phyloP scores from a whole-genome alignment of 2,329 filamentous ascomycete genomes.

The Scedosporium boydii region DNA sequence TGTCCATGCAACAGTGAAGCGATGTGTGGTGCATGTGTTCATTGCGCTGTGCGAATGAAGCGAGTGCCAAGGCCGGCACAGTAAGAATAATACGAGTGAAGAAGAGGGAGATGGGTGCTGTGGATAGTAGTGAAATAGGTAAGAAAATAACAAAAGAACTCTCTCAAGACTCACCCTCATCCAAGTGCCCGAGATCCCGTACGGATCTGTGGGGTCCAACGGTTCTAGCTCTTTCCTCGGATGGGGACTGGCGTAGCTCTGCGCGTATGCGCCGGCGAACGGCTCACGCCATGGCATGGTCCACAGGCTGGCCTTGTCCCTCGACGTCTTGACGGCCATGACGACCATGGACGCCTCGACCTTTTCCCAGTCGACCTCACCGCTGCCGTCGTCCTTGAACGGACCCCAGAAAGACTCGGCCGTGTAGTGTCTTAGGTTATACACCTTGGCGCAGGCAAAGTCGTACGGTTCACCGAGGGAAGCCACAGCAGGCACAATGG shows the following conservation, averaged over 20 bases:
- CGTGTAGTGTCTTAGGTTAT: conserved; percentile 63
- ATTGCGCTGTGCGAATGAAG: background rate
- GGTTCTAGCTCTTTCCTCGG: conserved; percentile 25
- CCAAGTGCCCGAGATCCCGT: conserved; percentile 62
- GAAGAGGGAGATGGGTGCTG: background rate
- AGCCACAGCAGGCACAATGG: conserved; percentile 22
- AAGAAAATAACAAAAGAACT: background rate
- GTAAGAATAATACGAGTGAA: background rate
- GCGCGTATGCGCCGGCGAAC: conserved; percentile 45
- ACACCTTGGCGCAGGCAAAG: conserved; percentile 59
- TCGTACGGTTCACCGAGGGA: conserved; percentile 35
- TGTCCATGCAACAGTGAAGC: conserved; percentile 7
- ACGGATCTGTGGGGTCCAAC: conserved; percentile 54
- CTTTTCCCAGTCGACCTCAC: conserved; percentile 68
- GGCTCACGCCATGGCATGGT: conserved; percentile 35
- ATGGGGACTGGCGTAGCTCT: conserved; percentile 33
- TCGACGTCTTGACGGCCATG: conserved; percentile 50
- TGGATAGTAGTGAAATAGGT: background rate
- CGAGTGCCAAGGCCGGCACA: background rate
- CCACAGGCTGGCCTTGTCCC: background rate
- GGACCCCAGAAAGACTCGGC: conserved; percentile 58
- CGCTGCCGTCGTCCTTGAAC: conserved; percentile 53
- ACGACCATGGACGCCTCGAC: conserved; percentile 66
- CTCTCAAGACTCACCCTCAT: conserved; percentile 41
- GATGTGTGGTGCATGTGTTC: background rate